These are phyloP conservation scores for Smallanthus sonchifolius DNA, from an alignment of 129 eudicot species.

Conservation along the genomic window DNA sequence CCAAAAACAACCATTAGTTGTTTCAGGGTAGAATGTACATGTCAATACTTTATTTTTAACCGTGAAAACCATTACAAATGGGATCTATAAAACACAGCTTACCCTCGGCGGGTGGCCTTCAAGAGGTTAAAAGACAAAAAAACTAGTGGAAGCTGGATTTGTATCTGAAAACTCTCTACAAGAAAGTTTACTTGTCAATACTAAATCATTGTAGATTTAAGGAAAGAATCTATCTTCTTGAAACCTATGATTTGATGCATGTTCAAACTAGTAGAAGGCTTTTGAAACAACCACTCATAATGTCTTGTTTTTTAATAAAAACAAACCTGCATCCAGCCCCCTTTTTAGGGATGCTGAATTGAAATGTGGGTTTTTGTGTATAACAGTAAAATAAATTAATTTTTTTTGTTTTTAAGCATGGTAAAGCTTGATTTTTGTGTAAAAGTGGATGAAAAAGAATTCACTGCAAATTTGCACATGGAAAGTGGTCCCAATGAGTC, in stretches of 20 bases:
- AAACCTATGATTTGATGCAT: background rate
- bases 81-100: too few species aligned
- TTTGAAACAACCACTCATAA: background rate
- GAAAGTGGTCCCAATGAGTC: conserved; percentile 60
- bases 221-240: background rate
- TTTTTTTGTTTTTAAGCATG: conserved; percentile 4
- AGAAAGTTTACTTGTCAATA: background rate
- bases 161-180: background rate
- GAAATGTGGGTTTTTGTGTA: background rate
- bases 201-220: background rate
- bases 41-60: too few species aligned
- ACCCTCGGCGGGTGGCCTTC: too few species aligned
- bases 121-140: too few species aligned
- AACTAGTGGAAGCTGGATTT: too few species aligned
- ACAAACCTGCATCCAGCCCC: background rate
- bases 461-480: conserved; percentile 64
- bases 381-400: background rate
- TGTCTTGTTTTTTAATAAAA: background rate
- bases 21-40: conserved; percentile 9
- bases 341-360: background rate
- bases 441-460: background rate
- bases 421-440: conserved; percentile 7
- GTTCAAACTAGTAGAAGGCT: conserved; percentile 14
- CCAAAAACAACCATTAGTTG: conserved; percentile 5
- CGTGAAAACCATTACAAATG: too few species aligned